Evolutionary conservation across 2,329 filamentous ascomycete species (phyloP), one percentile per base, ranked within the genome.

Genomic region (Trichoderma afroharzianum): DNA sequence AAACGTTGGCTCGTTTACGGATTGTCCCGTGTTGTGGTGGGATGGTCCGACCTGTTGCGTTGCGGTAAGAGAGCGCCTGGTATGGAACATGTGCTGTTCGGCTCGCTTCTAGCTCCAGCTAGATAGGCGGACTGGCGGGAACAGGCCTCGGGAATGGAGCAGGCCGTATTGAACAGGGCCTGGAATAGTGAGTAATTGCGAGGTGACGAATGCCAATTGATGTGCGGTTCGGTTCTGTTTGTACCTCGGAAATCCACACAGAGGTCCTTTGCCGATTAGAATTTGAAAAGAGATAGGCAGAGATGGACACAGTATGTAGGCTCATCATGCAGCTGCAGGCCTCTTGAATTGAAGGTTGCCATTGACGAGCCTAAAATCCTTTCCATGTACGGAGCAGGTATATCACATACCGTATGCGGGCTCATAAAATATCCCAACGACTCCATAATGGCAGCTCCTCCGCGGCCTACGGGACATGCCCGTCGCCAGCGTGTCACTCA

Each of bases 401-500:
- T 39, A 67, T 55, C 58, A 58, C 50, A 21, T 57, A 53, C 47
- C 47, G 47, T 24, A 53, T 53, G 47, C 47, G 21, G 47, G 47
- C 47, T 53, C 47, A 53, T 24, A 24, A 24, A 12, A 53, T 53
- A 55, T 36, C 21, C 47, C 28, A 36, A 55, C 8, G 50, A 30
- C 50, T 57, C 63, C 63, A 68, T 68, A 39, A 24, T 61, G 15
- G 57, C 39, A 69, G 57, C 57, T 69, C 55, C 66, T 36, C 57
- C 55, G 66, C 26, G 43, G 43, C 43, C 58, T 55, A 62, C 68
- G 68, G 68, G 68, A 43, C 32, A 62, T 21, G 57, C 55, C 68
- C 68, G 58, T 70, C 47, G 68, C 58, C 58, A 70, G 68, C 61
- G 68, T 70, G 68, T 63, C 68, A 70, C 68, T n/a, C 68, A 30